Conservation (phyloP, 768 basidiomycete genomes). For the Albatrellus ellisii region DNA sequence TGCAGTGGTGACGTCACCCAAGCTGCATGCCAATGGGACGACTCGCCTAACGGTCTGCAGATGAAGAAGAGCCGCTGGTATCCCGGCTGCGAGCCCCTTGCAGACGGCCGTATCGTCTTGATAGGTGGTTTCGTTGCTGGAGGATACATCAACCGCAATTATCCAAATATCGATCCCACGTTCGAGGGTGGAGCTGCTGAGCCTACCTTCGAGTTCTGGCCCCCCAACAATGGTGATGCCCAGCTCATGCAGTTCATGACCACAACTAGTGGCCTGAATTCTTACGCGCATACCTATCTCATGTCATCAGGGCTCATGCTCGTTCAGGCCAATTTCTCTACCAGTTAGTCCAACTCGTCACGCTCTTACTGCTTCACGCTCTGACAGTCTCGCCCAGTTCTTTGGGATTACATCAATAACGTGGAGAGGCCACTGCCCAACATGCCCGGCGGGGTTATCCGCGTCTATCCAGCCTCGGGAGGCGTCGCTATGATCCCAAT, state of each 20-base stretch:
- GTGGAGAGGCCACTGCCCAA: conserved; percentile 48
- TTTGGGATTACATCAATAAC: conserved; percentile 43
- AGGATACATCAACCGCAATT: conserved; percentile 70
- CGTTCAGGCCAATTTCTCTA: conserved; percentile 72
- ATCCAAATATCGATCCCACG: conserved; percentile 54
- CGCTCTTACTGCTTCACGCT: no score
- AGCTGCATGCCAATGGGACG: conserved; percentile 56
- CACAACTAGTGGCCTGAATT: conserved; percentile 62
- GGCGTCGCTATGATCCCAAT: conserved; percentile 85
- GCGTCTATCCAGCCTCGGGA: conserved; percentile 85
- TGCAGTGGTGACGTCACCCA: conserved; percentile 39
- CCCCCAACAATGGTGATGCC: conserved; percentile 34
- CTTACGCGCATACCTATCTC: conserved; percentile 63
- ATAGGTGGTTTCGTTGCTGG: conserved; percentile 74
- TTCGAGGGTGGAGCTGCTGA: conserved; percentile 61
- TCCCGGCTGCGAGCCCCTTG: conserved; percentile 58
- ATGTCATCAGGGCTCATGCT: conserved; percentile 70
- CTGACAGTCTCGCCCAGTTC: conserved; percentile 22
- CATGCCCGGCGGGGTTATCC: conserved; percentile 62
- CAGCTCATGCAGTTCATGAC: conserved; percentile 54
- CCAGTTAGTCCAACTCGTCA: conserved; percentile 36
- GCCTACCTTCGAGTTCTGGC: conserved; percentile 77
- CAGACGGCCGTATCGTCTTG: conserved; percentile 66
- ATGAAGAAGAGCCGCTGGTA: conserved; percentile 73
- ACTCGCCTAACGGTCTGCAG: conserved; percentile 43